These are phyloP conservation scores for Dryas octopetala DNA, from an alignment of 306 rosid genomes.

Conservation along the genomic window DNA sequence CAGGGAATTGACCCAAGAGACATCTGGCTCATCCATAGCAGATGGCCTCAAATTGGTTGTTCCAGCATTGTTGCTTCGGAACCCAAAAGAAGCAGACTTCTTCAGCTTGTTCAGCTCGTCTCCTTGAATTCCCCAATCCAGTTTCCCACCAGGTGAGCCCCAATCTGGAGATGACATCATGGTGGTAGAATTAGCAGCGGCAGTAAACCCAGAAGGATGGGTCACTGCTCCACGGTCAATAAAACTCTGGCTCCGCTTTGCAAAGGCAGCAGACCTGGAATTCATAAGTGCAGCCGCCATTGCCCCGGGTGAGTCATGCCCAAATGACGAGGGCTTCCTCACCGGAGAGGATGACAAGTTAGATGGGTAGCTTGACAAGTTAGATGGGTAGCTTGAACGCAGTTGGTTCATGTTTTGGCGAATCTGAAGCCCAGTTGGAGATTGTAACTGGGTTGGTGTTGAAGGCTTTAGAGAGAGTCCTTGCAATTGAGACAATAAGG, in stretches of 20 bases:
- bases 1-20: slow-evolving; percentile 91
- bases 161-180: slow-evolving; percentile 78
- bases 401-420: slow-evolving; percentile 93
- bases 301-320: slow-evolving; percentile 78
- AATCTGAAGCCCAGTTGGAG: slow-evolving; percentile 62
- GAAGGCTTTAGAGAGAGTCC: slow-evolving; percentile 57
- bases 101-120: slow-evolving; percentile 85
- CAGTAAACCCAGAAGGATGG: slow-evolving; percentile 47
- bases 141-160: slow-evolving; percentile 79
- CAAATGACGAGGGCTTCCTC: slow-evolving; percentile 62
- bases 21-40: slow-evolving; percentile 72
- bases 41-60: slow-evolving; percentile 28
- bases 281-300: slow-evolving; percentile 96
- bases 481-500: slow-evolving; percentile 63
- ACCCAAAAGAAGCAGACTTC: slow-evolving; percentile 91
- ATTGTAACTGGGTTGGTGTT: slow-evolving; percentile 60
- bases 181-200: slow-evolving; percentile 54
- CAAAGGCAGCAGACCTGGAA: slow-evolving; percentile 82
- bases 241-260: slow-evolving; percentile 97
- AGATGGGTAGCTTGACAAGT: slow-evolving; percentile 73
- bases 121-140: slow-evolving; percentile 91
- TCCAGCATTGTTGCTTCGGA: slow-evolving; percentile 52
- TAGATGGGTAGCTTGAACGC: slow-evolving; percentile 81
- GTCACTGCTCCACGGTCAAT: slow-evolving; percentile 70
- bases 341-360: slow-evolving; percentile 74